These are phyloP conservation scores for Pharus latifolius DNA, from an alignment of 176 grass and related monocot species.

Conservation along the genomic window DNA sequence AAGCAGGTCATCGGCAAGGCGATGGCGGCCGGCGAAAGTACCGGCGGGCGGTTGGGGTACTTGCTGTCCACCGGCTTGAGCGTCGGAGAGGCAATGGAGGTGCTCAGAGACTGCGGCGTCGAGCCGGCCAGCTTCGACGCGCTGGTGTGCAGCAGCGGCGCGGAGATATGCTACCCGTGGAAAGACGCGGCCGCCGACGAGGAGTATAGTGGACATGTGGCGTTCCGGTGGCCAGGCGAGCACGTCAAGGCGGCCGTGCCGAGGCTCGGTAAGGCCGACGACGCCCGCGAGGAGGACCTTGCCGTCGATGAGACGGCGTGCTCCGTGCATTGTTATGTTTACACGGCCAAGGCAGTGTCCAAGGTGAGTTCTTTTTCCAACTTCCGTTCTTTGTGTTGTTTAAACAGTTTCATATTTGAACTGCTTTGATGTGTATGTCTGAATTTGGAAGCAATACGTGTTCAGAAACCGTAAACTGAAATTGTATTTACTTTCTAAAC, in stretches of 20 bases:
- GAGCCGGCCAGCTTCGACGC: slow-evolving; percentile 59
- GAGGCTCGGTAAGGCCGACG: slow-evolving; percentile 54
- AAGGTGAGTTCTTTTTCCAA: slow-evolving; percentile 33
- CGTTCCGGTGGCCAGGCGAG: slow-evolving; percentile 66
- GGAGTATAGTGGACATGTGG: slow-evolving; percentile 55
- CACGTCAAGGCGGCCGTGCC: slow-evolving; percentile 46
- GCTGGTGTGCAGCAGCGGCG: slow-evolving; percentile 75
- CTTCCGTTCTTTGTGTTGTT: too few species aligned
- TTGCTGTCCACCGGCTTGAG: slow-evolving; percentile 69
- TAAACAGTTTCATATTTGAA: too few species aligned
- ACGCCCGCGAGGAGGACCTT: slow-evolving; percentile 36
- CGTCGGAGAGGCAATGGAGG: slow-evolving; percentile 28
- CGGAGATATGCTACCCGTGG: slow-evolving; percentile 88
- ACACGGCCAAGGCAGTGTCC: slow-evolving; percentile 11
- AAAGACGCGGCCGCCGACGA: slow-evolving; percentile 44
- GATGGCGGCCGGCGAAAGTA: background rate
- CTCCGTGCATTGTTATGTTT: slow-evolving; percentile 58
- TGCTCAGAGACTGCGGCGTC: slow-evolving; percentile 32
- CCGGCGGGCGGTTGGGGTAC: slow-evolving; percentile 36
- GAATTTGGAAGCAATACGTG: too few species aligned
- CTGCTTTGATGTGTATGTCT: too few species aligned
- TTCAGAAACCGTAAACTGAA: too few species aligned
- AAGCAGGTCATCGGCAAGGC: slow-evolving; percentile 31
- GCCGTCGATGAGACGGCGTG: slow-evolving; percentile 21
- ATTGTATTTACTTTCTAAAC: too few species aligned